Percentiles rank a stretch among this genome's conserved stretches.
These are phyloP conservation scores for Starmerella bombi DNA, from an alignment of 805 yeast species.

Conservation along the genomic window DNA sequence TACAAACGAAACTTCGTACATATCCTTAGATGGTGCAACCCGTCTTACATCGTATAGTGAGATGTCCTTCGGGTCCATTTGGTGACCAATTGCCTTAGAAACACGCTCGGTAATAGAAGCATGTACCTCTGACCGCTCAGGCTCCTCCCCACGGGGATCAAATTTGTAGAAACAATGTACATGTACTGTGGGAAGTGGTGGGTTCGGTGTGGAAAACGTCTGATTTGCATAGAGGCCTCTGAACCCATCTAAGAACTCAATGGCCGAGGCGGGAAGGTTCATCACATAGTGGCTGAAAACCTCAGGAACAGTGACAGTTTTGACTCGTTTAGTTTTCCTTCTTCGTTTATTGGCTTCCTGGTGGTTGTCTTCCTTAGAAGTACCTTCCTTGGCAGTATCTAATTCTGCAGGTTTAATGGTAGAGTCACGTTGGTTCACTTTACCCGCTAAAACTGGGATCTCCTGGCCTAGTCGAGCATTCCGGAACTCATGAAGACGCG, in stretches of 20 bases:
- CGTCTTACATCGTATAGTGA: conserved; percentile 75
- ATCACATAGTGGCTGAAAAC: conserved; percentile 65
- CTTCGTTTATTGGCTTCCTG: not conserved
- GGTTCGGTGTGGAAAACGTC: conserved; percentile 30
- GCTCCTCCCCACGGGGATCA: conserved; percentile 60
- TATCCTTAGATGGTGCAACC: conserved; percentile 93
- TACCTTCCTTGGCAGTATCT: conserved; percentile 21
- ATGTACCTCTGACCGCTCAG: conserved; percentile 53
- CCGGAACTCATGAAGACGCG: conserved; percentile 36
- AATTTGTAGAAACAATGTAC: conserved; percentile 89
- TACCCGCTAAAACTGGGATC: not conserved
- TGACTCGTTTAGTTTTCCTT: not conserved
- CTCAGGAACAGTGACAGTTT: conserved; percentile 33
- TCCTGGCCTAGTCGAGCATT: conserved; percentile 23
- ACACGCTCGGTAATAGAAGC: conserved; percentile 49
- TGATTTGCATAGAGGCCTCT: conserved; percentile 50
- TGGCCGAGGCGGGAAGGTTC: conserved; percentile 91
- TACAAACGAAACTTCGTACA: conserved; percentile 76
- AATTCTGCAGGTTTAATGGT: conserved; percentile 17
- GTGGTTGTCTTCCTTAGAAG: conserved; percentile 3
- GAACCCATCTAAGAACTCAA: conserved; percentile 66
- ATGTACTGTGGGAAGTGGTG: conserved; percentile 60
- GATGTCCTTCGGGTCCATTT: conserved; percentile 35
- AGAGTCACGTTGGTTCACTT: not conserved
- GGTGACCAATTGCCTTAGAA: conserved; percentile 34